Base-by-base conservation (phyloP, 805 yeast species). In the Candida tallmaniae region DNA sequence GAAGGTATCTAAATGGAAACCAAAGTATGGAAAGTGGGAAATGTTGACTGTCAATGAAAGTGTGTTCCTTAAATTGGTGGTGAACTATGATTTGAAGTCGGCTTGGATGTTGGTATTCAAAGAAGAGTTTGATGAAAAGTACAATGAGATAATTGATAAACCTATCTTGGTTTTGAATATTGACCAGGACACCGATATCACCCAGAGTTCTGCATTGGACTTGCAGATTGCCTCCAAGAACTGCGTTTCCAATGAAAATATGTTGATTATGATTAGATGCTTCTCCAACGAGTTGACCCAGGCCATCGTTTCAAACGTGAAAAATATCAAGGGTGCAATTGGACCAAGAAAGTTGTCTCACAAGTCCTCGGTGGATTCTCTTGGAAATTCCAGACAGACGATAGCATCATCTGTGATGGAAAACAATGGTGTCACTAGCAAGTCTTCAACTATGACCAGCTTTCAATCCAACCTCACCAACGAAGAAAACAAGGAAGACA, bases 11-110 rank as follows among this genome's bases (percentile, higher is more conserved):
- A 60, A 56, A 39, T 66, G 73, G 73, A 66, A 62, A 40, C 46
- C 52, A 24, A 56, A 56, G 23, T 58, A 52, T 27, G 73, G 70
- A 2, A 65, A 64, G 36, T 66, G 71, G 71, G 71, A 66, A 44
- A 57, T 66, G 66, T 35, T 66, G 31, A 64, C 71, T 0, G 45
- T 57, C 8, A 55, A 50, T 34, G 68, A 63, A 23, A 56, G 47
- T 20, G 39, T 66, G 2, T 66, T 64, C 40, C 35, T 60, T 24
- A 65, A 65, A 41, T 53, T 66, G n/a, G 68, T 53, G 5, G 60
- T 57, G 11, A 63, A 64, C 42, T 56, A 64, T 35, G 54, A 54
- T n/a, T 33, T 49, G 29, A 44, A 48, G 31, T 50, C 54, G 41
- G 47, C 62, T 27, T 66, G 71, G 71, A 36, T 66, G 32, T 48